phyloP scores from a whole-genome alignment of 2,329 filamentous ascomycete genomes.

The Sclerotinia minor region DNA sequence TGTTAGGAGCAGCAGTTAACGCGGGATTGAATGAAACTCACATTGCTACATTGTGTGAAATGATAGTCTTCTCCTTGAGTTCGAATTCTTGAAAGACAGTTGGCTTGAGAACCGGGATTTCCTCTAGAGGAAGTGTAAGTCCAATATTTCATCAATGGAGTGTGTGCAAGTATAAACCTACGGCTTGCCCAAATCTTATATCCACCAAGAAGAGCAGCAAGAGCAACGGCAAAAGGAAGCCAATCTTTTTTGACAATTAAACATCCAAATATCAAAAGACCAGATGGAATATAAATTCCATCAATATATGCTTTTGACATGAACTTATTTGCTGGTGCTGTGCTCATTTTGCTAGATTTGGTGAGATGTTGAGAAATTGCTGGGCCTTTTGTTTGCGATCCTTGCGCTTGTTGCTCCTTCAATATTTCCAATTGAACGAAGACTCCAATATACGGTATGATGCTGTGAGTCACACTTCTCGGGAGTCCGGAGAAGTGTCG shows the following conservation, averaged over 20 bases:
- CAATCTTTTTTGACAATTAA: conserved; percentile 78
- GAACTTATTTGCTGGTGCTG: conserved; percentile 27
- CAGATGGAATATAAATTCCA: conserved; percentile 82
- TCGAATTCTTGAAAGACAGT: conserved; percentile 87
- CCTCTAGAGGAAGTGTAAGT: conserved; percentile 51
- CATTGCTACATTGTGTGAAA: conserved; percentile 99
- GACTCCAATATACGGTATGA: neutral
- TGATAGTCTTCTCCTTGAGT: conserved; percentile 89
- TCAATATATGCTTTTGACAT: conserved; percentile 66
- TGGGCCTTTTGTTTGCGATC: conserved; percentile 23
- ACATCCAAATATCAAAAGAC: conserved; percentile 72
- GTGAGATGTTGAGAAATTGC: conserved; percentile 28
- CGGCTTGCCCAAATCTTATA: conserved; percentile 72
- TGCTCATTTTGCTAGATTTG: conserved; percentile 24
- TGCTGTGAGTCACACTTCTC: neutral
- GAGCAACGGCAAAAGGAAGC: conserved; percentile 66
- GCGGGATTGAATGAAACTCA: conserved; percentile 44
- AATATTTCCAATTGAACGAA: neutral
- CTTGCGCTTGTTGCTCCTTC: conserved; percentile 11
- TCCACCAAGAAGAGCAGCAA: conserved; percentile 65
- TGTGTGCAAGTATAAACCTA: conserved; percentile 49
- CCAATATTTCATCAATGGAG: neutral
- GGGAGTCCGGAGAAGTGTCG: neutral
- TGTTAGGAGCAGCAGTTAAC: conserved; percentile 15
- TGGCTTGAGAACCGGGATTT: conserved; percentile 82